Evolutionary conservation across 768 basidiomycete genomes (phyloP).

Genomic region (Holtermannia corniformis): DNA sequence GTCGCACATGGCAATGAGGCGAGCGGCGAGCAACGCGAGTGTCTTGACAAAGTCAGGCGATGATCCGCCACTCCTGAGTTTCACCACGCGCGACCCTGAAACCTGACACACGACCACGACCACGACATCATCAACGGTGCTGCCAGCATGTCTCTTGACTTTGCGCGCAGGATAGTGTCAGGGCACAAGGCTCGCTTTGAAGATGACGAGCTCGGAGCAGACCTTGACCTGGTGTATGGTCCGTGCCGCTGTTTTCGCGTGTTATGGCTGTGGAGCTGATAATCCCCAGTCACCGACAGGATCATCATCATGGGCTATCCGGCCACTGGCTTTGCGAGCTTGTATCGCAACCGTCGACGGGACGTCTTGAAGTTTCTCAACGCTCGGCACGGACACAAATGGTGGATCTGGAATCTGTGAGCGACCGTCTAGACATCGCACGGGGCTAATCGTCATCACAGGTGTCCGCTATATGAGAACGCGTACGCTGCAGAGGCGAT

Average conservation of each 20-base stretch:
- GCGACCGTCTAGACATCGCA: no score
- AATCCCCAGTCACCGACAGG: constrained; percentile 59
- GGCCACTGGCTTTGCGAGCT: constrained; percentile 62
- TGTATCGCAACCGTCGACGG: constrained; percentile 68
- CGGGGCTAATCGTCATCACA: constrained; percentile 3
- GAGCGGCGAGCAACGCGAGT: no score
- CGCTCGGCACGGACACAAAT: constrained; percentile 62
- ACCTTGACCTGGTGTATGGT: constrained; percentile 47
- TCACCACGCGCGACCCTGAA: no score
- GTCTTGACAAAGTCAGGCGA: no score
- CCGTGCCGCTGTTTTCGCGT: constrained; percentile 6
- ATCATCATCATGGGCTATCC: constrained; percentile 68
- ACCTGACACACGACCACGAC: no score
- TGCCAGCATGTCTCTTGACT: constrained; percentile 43
- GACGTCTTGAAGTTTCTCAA: constrained; percentile 70
- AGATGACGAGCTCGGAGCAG: constrained; percentile 57
- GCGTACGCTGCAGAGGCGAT: constrained; percentile 63
- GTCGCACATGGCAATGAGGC: no score
- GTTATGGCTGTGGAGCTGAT: not conserved
- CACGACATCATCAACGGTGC: no score
- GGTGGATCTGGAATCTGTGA: constrained; percentile 76
- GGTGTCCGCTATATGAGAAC: constrained; percentile 69
- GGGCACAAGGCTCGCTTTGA: constrained; percentile 69
- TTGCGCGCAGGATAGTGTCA: constrained; percentile 65
- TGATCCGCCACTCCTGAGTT: no score